Evolutionary conservation across 805 yeast genomes (phyloP).

Genomic region (Candida ascalaphidarum): DNA sequence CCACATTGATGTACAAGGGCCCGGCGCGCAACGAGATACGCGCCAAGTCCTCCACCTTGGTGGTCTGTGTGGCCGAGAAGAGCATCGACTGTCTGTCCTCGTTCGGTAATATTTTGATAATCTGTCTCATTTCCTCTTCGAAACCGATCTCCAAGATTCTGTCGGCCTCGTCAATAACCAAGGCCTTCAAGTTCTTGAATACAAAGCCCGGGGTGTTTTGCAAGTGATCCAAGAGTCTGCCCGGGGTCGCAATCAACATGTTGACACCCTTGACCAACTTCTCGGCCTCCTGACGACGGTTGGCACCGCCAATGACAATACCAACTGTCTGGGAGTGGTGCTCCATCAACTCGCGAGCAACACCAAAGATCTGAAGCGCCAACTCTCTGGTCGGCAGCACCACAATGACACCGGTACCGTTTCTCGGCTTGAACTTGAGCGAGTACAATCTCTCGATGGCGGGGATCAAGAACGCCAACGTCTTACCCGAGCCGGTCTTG

Average conservation of each 20-base stretch:
- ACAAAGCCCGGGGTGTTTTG: constrained; percentile 93
- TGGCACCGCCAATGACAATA: constrained; percentile 97
- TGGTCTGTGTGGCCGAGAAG: constrained; percentile 98
- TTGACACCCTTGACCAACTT: constrained; percentile 92
- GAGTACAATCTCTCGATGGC: constrained; percentile 90
- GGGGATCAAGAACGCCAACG: constrained; percentile 90
- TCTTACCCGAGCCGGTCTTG: constrained; percentile 97
- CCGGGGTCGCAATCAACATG: constrained; percentile 92
- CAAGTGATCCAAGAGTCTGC: constrained; percentile 90
- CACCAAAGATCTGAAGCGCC: constrained; percentile 96
- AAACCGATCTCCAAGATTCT: constrained; percentile 95
- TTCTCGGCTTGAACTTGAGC: constrained; percentile 91
- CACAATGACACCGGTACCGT: constrained; percentile 94
- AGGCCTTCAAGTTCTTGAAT: constrained; percentile 88
- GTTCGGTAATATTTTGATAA: constrained; percentile 84
- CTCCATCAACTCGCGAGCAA: constrained; percentile 89
- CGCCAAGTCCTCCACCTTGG: constrained; percentile 97
- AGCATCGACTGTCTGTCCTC: constrained; percentile 94
- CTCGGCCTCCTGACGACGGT: constrained; percentile 95
- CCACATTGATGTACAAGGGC: constrained; percentile 90
- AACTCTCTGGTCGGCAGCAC: constrained; percentile 97
- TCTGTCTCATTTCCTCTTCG: constrained; percentile 98
- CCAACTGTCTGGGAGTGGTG: constrained; percentile 91
- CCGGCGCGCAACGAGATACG: constrained; percentile 92
- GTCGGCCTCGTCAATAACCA: constrained; percentile 97